Evolutionary conservation across 2,329 filamentous ascomycete species (phyloP), one percentile per base, ranked within the genome.

Genomic region (Conoideocrella luteorostrata): DNA sequence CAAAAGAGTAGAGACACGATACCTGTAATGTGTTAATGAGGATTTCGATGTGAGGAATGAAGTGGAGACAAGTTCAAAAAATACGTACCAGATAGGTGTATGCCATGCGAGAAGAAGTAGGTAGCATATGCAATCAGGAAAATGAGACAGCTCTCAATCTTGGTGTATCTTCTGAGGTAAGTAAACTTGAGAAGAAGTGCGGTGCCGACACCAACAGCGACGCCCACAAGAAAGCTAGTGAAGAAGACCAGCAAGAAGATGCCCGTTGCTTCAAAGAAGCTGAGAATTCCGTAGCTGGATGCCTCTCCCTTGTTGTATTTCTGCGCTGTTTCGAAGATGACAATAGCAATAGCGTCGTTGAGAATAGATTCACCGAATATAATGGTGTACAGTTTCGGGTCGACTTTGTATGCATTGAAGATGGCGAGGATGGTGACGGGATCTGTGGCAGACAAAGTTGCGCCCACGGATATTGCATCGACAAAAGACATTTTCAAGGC

Each of bases 341-440:
- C 93, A 64, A 98, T 98, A 52, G 93, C 93, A 59, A 98, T 91
- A 35, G 93, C 93, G 70, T 98, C 93, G 63, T 98, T 98, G 44
- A 98, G 72, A 48, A 98, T 97, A 7, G 91, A 95, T 68, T 98
- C 93, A 61, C 93, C 93, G 64, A 98, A 98, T 53, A 98, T 98
- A 62, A 98, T 83, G 23, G 93, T 98, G 69, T 98, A 98, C 15
- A 98, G 78, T 68, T 97, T 97, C 3, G 93, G 93, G 58, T 98
- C 93, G 56, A 98, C 93, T 68, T 97, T 97, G 78, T 97, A 98
- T 2, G 93, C 86, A 65, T 96, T 97, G 78, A 98, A 98, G 55
- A 98, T 98, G 62, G 93, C 93, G 43, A 98, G 74, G 56, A 98
- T 97, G 0, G 93, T 98, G 47, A 98, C 91, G 0, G 93, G 93